These are phyloP conservation scores for Luzula sylvatica DNA, from an alignment of 176 grass and related monocot species.

Conservation along the genomic window DNA sequence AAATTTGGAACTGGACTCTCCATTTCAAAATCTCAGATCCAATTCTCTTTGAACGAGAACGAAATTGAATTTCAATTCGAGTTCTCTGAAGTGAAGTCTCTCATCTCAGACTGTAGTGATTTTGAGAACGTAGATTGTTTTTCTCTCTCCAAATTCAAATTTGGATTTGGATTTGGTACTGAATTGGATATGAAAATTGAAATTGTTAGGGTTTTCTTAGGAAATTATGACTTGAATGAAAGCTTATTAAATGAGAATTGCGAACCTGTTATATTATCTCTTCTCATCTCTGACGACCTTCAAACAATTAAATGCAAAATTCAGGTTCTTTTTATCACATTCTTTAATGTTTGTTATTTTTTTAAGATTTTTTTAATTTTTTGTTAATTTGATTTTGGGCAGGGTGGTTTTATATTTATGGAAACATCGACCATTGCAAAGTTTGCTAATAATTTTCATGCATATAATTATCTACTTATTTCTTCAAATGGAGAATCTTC, in stretches of 20 bases:
- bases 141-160: slow-evolving; percentile 33
- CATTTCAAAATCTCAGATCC: slow-evolving; percentile 38
- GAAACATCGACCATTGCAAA: slow-evolving; percentile 65
- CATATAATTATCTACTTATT: slow-evolving; percentile 34
- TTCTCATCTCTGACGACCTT: slow-evolving; percentile 38
- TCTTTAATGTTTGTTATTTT: not conserved
- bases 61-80: slow-evolving; percentile 28
- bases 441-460: slow-evolving; percentile 49
- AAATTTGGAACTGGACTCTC: slow-evolving; percentile 43
- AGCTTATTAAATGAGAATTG: slow-evolving; percentile 26
- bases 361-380: slow-evolving; percentile 6
- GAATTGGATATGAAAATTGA: slow-evolving; percentile 37
- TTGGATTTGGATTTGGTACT: slow-evolving; percentile 31
- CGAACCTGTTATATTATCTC: slow-evolving; percentile 27
- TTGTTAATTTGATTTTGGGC: slow-evolving; percentile 20
- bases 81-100: slow-evolving; percentile 43
- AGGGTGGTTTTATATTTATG: slow-evolving; percentile 78
- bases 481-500: slow-evolving; percentile 9
- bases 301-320: slow-evolving; percentile 53
- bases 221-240: slow-evolving; percentile 34
- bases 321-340: slow-evolving; percentile 27
- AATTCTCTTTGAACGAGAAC: slow-evolving; percentile 39
- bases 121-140: slow-evolving; percentile 38
- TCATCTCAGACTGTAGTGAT: slow-evolving; percentile 27
- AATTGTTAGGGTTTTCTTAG: slow-evolving; percentile 52